Conservation (phyloP, 2,329 filamentous ascomycete genomes). For the Blumeria graminis region DNA sequence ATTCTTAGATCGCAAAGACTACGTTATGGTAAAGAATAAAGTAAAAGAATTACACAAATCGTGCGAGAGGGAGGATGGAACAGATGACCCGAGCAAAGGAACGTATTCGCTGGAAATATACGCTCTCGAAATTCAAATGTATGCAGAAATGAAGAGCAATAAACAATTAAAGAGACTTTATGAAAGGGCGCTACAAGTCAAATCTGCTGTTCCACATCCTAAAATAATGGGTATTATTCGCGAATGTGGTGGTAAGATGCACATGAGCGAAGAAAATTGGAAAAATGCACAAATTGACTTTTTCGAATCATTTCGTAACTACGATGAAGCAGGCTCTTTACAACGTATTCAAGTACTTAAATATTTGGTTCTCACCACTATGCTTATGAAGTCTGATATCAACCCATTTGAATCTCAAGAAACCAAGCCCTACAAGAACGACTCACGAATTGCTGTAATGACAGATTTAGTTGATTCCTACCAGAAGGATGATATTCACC, state of each 20-base stretch:
- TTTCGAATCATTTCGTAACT: conserved; percentile 96
- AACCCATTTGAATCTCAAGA: conserved; percentile 98
- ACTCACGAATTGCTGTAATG: conserved; percentile 89
- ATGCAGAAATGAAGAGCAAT: conserved; percentile 88
- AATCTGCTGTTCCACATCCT: conserved; percentile 91
- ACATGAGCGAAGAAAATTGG: conserved; percentile 99
- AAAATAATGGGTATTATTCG: conserved; percentile 99
- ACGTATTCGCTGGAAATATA: conserved; percentile 93
- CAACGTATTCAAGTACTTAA: conserved; percentile 94
- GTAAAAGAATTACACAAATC: conserved; percentile 70
- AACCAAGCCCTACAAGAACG: conserved; percentile 92
- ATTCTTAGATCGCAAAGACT: conserved; percentile 79
- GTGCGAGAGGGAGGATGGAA: conserved; percentile 69
- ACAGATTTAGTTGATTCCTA: conserved; percentile 92
- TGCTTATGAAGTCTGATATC: conserved; percentile 97
- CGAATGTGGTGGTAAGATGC: conserved; percentile 98
- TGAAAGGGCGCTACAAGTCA: conserved; percentile 70
- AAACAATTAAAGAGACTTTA: conserved; percentile 88
- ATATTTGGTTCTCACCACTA: conserved; percentile 85
- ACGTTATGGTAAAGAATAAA: conserved; percentile 55
- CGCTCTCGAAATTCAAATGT: conserved; percentile 95
- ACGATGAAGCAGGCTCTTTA: conserved; percentile 89
- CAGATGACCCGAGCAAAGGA: conserved; percentile 81
- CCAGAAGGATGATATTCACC: conserved; percentile 80
- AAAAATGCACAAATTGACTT: conserved; percentile 92